Percentiles rank a stretch among this genome's conserved stretches.
These are phyloP conservation scores for Hyaloscypha variabilis DNA, from an alignment of 495 filamentous ascomycete species.

Conservation along the genomic window DNA sequence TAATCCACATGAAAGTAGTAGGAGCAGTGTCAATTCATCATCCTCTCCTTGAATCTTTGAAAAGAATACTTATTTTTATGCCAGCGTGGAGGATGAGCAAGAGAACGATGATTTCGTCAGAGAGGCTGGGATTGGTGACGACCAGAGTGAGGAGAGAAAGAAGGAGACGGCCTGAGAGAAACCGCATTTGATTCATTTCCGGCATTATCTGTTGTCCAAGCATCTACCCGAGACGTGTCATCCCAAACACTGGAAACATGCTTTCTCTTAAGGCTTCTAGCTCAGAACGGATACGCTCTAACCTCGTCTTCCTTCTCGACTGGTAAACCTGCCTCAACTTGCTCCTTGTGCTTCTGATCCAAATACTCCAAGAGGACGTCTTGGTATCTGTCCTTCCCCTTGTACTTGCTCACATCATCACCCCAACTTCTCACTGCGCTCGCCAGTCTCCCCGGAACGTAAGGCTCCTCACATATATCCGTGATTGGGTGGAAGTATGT, in stretches of 20 bases:
- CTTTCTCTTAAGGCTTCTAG: neutral
- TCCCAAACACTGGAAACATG: too few relatives aligned
- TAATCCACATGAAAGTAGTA: too few relatives aligned
- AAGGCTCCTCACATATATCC: conserved; percentile 66
- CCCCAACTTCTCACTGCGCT: conserved; percentile 83
- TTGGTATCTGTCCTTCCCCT: conserved; percentile 79
- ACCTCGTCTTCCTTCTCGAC: conserved; percentile 62
- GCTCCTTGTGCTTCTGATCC: conserved; percentile 77
- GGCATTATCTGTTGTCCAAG: too few relatives aligned
- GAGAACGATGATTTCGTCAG: neutral
- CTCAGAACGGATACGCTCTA: conserved; percentile 43
- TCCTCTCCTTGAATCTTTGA: neutral
- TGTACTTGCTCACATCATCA: conserved; percentile 81
- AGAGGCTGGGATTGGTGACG: neutral
- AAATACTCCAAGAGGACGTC: conserved; percentile 83
- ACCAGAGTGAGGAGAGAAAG: neutral
- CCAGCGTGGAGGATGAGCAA: neutral
- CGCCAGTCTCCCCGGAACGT: conserved; percentile 72
- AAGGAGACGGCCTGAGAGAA: neutral
- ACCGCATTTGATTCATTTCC: too few relatives aligned
- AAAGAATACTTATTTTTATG: neutral
- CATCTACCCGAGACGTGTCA: neutral
- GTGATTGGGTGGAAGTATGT: conserved; percentile 77
- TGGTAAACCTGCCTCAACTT: conserved; percentile 67
- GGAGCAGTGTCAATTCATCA: too few relatives aligned